A percentile compares a stretch with the other conserved stretches of the same genome.
These are phyloP conservation scores for Brassica cretica DNA, from an alignment of 345 rosid species.

Conservation along the genomic window DNA sequence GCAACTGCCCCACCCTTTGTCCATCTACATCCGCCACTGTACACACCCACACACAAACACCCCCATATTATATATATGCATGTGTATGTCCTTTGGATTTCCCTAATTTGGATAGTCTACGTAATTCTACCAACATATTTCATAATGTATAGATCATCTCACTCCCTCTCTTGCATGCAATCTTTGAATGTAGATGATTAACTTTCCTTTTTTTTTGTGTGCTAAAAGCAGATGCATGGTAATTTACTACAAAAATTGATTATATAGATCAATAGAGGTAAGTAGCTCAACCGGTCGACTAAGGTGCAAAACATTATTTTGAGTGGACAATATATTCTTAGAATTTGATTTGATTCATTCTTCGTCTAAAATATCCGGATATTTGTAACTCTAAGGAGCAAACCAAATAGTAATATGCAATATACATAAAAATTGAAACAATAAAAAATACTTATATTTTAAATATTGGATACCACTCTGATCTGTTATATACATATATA, in stretches of 20 bases:
- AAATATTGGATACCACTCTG: too few species aligned
- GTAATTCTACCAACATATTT: conserved; percentile 19
- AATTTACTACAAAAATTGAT: background rate
- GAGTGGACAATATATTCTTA: too few species aligned
- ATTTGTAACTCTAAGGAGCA: too few species aligned
- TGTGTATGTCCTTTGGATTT: conserved; percentile 25
- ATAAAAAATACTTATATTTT: too few species aligned
- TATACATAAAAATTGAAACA: too few species aligned
- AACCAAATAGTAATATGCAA: too few species aligned
- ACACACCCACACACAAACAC: background rate
- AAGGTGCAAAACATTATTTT: background rate
- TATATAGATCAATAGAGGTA: background rate
- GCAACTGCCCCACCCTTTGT: too few species aligned
- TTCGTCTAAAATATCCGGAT: too few species aligned
- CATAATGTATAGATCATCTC: conserved; percentile 3
- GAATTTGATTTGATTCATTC: too few species aligned
- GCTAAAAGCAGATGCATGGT: background rate
- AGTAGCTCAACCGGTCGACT: background rate
- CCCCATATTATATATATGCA: conserved; percentile 1
- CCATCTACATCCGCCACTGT: too few species aligned
- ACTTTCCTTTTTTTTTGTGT: background rate
- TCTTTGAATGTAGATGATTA: conserved; percentile 9
- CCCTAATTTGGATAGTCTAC: conserved; percentile 19
- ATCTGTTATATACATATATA: too few species aligned
- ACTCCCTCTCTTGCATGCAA: conserved; percentile 1